Conservation (phyloP, 192 early-diverging fungal genomes). For the Coemansia sp. region DNA sequence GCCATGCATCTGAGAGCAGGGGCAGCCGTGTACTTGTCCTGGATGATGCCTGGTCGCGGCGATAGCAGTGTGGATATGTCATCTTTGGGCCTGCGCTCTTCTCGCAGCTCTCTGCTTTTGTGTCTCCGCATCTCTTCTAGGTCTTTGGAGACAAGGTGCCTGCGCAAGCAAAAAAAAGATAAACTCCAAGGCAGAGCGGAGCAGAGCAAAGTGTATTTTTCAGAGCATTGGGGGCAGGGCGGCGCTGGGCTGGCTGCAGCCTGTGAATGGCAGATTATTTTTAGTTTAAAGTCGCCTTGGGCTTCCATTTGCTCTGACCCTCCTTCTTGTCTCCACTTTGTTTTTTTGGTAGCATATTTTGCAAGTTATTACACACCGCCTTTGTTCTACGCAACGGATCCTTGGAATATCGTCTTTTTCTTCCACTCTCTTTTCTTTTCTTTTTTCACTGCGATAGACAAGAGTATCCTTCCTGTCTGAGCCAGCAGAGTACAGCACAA, state of each 20-base stretch:
- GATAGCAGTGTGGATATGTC: too few relatives aligned
- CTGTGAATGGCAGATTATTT: background rate
- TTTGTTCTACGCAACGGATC: too few relatives aligned
- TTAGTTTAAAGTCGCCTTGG: background rate
- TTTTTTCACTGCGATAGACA: constrained; percentile 2
- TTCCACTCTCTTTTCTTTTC: background rate
- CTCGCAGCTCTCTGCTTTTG: too few relatives aligned
- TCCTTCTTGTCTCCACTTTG: constrained; percentile 5
- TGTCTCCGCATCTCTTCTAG: too few relatives aligned
- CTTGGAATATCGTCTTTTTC: background rate
- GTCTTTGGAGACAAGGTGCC: too few relatives aligned
- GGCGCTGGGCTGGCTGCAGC: background rate
- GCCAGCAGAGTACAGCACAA: too few relatives aligned
- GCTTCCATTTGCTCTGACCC: background rate
- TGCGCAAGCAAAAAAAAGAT: background rate
- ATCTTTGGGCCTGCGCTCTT: too few relatives aligned
- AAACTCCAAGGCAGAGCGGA: too few relatives aligned
- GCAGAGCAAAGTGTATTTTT: background rate
- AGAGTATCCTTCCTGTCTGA: too few relatives aligned
- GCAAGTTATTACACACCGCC: background rate
- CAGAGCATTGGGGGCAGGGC: background rate
- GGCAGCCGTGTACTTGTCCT: background rate
- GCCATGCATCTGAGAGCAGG: background rate
- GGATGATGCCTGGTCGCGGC: background rate
- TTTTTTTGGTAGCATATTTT: background rate